Evolutionary conservation across 768 basidiomycete genomes (phyloP).

Genomic region (Podaxis sp.): DNA sequence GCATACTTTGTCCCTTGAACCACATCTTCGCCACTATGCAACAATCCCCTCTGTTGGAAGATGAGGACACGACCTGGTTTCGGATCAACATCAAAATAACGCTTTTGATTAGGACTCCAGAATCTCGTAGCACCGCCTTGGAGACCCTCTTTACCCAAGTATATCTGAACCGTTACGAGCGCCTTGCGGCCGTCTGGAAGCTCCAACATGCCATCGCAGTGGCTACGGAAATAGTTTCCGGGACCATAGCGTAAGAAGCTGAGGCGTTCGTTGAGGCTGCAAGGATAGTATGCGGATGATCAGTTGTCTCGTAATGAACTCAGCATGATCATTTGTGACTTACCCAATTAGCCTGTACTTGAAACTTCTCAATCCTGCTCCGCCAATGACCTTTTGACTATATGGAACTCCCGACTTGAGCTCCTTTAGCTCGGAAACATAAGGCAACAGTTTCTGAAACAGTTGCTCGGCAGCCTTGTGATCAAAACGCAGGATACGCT

Average conservation of each 20-base stretch:
- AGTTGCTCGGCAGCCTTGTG: conserved; percentile 30
- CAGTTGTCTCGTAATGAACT: not conserved
- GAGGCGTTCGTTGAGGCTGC: conserved; percentile 41
- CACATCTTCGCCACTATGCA: conserved; percentile 43
- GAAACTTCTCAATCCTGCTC: conserved; percentile 21
- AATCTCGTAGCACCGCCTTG: conserved; percentile 43
- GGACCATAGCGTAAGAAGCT: conserved; percentile 43
- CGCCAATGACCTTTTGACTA: conserved; percentile 30
- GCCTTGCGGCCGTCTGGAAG: conserved; percentile 37
- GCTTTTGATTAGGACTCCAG: conserved; percentile 24
- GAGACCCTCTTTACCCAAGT: conserved; percentile 38
- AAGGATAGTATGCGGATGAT: not conserved
- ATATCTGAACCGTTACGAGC: conserved; percentile 43
- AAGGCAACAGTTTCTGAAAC: conserved; percentile 34
- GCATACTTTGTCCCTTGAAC: conserved; percentile 37
- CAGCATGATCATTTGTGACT: conserved; percentile 5
- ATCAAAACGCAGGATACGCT: conserved; percentile 37
- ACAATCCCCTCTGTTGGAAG: conserved; percentile 40
- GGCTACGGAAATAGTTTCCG: conserved; percentile 40
- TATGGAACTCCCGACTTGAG: conserved; percentile 29
- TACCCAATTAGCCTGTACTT: conserved; percentile 38
- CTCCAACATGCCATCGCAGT: conserved; percentile 36
- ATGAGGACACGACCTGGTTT: conserved; percentile 42
- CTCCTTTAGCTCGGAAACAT: conserved; percentile 35
- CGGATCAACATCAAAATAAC: conserved; percentile 39